Percentiles rank a stretch among this genome's conserved stretches.
Evolutionary conservation across 805 yeast genomes (phyloP).

Genomic region (Candida ovalis): DNA sequence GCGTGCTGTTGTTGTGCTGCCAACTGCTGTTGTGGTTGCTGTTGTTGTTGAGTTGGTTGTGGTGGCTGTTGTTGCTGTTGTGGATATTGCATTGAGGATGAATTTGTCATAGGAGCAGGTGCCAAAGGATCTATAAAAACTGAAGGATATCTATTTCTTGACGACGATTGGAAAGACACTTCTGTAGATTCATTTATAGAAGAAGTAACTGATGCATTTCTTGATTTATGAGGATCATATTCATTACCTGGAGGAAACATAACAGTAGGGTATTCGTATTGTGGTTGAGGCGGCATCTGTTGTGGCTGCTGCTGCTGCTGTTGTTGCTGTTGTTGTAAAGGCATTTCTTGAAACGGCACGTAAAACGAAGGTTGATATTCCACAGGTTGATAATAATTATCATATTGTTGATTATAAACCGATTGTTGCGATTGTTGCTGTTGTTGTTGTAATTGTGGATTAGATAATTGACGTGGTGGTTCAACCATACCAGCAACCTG

Average conservation of each 20-base stretch:
- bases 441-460: slow-evolving; percentile 12
- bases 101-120: slow-evolving; percentile 32
- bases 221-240: slow-evolving; percentile 10
- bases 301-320: slow-evolving; percentile 5
- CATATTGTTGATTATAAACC: slow-evolving; percentile 9
- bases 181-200: slow-evolving; percentile 22
- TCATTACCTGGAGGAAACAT: slow-evolving; percentile 5
- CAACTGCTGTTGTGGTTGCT: background rate
- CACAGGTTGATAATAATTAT: slow-evolving; percentile 13
- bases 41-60: slow-evolving; percentile 5
- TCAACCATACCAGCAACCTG: slow-evolving; percentile 2
- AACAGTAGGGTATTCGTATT: slow-evolving; percentile 8
- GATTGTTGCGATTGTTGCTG: slow-evolving; percentile 7
- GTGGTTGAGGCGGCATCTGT: slow-evolving; percentile 4
- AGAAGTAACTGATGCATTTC: slow-evolving; percentile 14
- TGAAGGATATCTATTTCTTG: slow-evolving; percentile 44
- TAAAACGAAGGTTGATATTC: slow-evolving; percentile 18
- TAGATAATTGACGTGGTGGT: background rate
- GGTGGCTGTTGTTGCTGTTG: slow-evolving; percentile 2
- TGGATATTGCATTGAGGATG: slow-evolving; percentile 5
- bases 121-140: slow-evolving; percentile 48
- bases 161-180: slow-evolving; percentile 24
- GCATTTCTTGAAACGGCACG: slow-evolving; percentile 14
- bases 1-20: background rate
- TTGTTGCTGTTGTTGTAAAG: slow-evolving; percentile 6